These are phyloP conservation scores for Chondrostereum purpureum DNA, from an alignment of 1,284 basidiomycete genomes.

Conservation along the genomic window DNA sequence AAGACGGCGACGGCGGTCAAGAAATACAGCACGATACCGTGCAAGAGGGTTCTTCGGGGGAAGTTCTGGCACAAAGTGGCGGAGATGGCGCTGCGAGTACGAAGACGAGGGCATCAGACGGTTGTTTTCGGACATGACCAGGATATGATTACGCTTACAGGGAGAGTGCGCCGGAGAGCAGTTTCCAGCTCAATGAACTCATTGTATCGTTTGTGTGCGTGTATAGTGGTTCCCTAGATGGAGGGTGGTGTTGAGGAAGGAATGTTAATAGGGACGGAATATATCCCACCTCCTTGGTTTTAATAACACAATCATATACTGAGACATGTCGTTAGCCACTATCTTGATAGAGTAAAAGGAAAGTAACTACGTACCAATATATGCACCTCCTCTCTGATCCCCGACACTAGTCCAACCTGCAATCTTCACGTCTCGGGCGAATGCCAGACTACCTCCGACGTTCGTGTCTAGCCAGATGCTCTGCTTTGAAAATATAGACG, in stretches of 20 bases:
- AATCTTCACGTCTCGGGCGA: constrained; percentile 58
- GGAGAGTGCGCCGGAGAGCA: constrained; percentile 44
- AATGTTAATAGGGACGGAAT: background rate
- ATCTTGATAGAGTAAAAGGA: background rate
- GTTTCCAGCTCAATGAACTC: constrained; percentile 56
- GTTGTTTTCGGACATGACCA: background rate
- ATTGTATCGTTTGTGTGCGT: constrained; percentile 64
- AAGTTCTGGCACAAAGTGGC: constrained; percentile 48
- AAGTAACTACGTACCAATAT: constrained; percentile 42
- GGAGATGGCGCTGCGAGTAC: constrained; percentile 39
- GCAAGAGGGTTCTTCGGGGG: constrained; percentile 68
- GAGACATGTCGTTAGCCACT: too few relatives aligned
- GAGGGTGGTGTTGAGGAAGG: constrained; percentile 1
- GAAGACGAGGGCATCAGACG: background rate
- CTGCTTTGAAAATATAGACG: constrained; percentile 55
- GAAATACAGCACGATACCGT: constrained; percentile 61
- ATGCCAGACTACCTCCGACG: constrained; percentile 42
- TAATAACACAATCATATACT: constrained; percentile 63
- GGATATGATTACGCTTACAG: constrained; percentile 31
- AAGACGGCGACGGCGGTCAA: constrained; percentile 58
- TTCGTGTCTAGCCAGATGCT: constrained; percentile 57
- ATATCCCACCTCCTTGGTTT: constrained; percentile 50
- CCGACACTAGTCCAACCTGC: constrained; percentile 66
- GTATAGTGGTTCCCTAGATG: constrained; percentile 51
- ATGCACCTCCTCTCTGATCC: constrained; percentile 52